Conservation (phyloP, 768 basidiomycete species). For the Suillus occidentalis region DNA sequence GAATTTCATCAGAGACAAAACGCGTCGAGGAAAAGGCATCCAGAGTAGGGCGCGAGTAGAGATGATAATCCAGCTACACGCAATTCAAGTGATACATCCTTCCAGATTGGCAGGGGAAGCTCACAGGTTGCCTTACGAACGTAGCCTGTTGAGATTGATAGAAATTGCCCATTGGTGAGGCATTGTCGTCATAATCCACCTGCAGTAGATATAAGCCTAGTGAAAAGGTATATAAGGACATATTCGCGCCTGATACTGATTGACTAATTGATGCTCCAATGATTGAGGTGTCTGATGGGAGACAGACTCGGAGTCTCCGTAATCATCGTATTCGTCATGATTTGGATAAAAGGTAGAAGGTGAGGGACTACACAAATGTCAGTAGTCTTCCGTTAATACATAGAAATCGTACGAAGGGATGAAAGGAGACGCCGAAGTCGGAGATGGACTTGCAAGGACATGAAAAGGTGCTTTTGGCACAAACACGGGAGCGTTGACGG, state of each 20-base stretch:
- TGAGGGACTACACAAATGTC: conserved; percentile 23
- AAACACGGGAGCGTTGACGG: conserved; percentile 83
- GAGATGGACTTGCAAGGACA: conserved; percentile 32
- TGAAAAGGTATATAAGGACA: conserved; percentile 23
- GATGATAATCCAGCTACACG: conserved; percentile 83
- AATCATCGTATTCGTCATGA: conserved; percentile 42
- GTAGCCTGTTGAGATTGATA: conserved; percentile 42
- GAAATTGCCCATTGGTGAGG: conserved; percentile 32
- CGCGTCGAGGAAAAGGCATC: conserved; percentile 59
- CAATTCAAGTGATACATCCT: background rate
- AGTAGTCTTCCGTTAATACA: conserved; percentile 5
- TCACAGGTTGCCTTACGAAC: conserved; percentile 71
- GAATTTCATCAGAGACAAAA: conserved; percentile 82
- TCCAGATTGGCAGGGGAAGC: conserved; percentile 16
- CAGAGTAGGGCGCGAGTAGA: conserved; percentile 77
- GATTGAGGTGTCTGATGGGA: conserved; percentile 13
- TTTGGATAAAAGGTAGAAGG: conserved; percentile 29
- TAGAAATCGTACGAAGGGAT: conserved; percentile 27
- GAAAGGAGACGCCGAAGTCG: conserved; percentile 30
- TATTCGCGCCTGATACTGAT: conserved; percentile 20
- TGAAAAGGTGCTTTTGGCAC: conserved; percentile 73
- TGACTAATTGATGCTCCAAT: conserved; percentile 25
- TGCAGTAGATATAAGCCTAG: conserved; percentile 16
- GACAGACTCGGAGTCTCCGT: conserved; percentile 15
- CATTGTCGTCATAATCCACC: conserved; percentile 32